Percentiles rank a stretch among this genome's conserved stretches.
Conservation (phyloP, 352 stramenopile genomes). For the Phytophthora sp. region DNA sequence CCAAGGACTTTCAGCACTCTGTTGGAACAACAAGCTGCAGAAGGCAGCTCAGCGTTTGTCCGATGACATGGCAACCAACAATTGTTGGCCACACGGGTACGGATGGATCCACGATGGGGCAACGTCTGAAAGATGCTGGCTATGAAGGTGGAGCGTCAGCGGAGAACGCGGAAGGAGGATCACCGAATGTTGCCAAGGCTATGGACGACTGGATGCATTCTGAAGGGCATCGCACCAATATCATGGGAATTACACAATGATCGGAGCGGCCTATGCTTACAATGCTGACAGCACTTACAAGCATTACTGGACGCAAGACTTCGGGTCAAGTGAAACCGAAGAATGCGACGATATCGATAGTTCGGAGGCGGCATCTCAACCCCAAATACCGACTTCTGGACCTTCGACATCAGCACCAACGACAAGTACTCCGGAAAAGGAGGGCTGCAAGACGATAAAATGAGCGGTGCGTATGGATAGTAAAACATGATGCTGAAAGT, state of each 20-base stretch:
- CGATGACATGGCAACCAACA: conserved; percentile 45
- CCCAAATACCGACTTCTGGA: too few species aligned
- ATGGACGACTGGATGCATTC: conserved; percentile 50
- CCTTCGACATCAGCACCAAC: too few species aligned
- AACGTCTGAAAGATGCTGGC: conserved; percentile 40
- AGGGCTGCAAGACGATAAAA: too few species aligned
- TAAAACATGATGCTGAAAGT: too few species aligned
- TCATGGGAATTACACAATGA: conserved; percentile 39
- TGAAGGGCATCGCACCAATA: conserved; percentile 32
- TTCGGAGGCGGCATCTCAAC: too few species aligned
- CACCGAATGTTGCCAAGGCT: conserved; percentile 30
- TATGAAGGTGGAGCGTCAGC: conserved; percentile 47
- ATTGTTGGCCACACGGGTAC: conserved; percentile 54
- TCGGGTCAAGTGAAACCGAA: conserved; percentile 35
- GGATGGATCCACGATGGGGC: conserved; percentile 39
- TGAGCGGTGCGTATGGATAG: too few species aligned
- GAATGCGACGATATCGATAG: conserved; percentile 36
- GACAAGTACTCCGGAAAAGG: too few species aligned
- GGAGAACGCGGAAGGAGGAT: conserved; percentile 44
- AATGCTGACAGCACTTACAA: conserved; percentile 25
- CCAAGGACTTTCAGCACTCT: conserved; percentile 34
- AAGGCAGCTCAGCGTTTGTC: conserved; percentile 23
- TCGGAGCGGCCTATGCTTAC: conserved; percentile 34
- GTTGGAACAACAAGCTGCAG: conserved; percentile 39
- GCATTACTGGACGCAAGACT: conserved; percentile 63